Evolutionary conservation across 1,284 basidiomycete genomes (phyloP).

Genomic region (Leccinum fallax): DNA sequence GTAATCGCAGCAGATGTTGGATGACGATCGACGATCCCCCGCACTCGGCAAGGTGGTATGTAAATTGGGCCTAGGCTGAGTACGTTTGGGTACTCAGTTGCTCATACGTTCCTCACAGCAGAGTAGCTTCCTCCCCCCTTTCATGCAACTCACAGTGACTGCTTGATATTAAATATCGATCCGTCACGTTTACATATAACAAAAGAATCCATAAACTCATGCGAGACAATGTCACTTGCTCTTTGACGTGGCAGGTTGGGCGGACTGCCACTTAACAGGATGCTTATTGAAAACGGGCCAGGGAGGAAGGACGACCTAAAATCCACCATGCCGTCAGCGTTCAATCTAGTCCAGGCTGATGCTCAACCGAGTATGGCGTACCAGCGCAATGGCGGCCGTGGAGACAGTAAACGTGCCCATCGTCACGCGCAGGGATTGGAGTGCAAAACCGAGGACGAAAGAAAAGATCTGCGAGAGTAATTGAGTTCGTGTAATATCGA

Average conservation of each 20-base stretch:
- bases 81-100: too few species aligned
- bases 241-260: slow-evolving; percentile 31
- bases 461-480: slow-evolving; percentile 51
- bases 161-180: too few species aligned
- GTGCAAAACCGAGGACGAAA: slow-evolving; percentile 61
- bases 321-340: slow-evolving; percentile 1
- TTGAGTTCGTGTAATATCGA: background rate
- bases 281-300: slow-evolving; percentile 70
- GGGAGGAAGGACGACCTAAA: slow-evolving; percentile 63
- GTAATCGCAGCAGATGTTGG: background rate
- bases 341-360: background rate
- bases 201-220: background rate
- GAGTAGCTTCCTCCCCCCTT: too few species aligned
- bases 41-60: too few species aligned
- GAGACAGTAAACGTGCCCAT: slow-evolving; percentile 54
- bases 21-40: too few species aligned
- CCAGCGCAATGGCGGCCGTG: slow-evolving; percentile 51
- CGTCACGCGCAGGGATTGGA: slow-evolving; percentile 62
- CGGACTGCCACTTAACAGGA: slow-evolving; percentile 65
- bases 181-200: background rate
- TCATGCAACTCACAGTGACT: too few species aligned
- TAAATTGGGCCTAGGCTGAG: too few species aligned
- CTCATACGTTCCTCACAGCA: too few species aligned
- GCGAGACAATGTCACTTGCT: slow-evolving; percentile 19
- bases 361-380: slow-evolving; percentile 39